These are phyloP conservation scores for Flaveria brownii DNA, from an alignment of 129 eudicot species.

Conservation along the genomic window DNA sequence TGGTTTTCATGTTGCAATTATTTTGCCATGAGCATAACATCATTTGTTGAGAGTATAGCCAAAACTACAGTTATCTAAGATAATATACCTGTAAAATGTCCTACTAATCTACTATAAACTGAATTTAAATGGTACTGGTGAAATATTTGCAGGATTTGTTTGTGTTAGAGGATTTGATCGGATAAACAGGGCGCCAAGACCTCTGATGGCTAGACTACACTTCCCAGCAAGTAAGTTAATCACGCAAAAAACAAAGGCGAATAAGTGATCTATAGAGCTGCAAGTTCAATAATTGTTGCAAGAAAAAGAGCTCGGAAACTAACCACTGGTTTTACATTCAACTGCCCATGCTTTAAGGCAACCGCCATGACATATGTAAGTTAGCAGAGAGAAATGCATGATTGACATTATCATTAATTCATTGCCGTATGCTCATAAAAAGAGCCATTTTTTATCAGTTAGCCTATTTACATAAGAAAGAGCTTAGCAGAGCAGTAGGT, in stretches of 20 bases:
- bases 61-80: not conserved
- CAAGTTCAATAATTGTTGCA: slow-evolving; percentile 16
- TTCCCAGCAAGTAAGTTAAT: slow-evolving; percentile 68
- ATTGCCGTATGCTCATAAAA: slow-evolving; percentile 37
- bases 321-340: slow-evolving; percentile 44
- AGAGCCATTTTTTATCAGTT: slow-evolving; percentile 47
- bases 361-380: slow-evolving; percentile 29
- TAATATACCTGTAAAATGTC: not conserved
- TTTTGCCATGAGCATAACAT: slow-evolving; percentile 2
- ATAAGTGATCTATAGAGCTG: slow-evolving; percentile 34
- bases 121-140: slow-evolving; percentile 5
- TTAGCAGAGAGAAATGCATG: slow-evolving; percentile 36
- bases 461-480: slow-evolving; percentile 30
- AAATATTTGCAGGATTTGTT: slow-evolving; percentile 65
- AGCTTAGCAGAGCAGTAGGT: slow-evolving; percentile 29
- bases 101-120: not conserved
- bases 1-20: not conserved
- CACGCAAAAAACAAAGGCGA: slow-evolving; percentile 45
- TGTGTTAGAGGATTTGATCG: slow-evolving; percentile 94
- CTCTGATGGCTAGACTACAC: slow-evolving; percentile 83
- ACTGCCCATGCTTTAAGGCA: slow-evolving; percentile 33
- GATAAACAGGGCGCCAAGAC: slow-evolving; percentile 64
- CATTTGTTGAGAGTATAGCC: not conserved
- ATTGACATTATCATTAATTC: slow-evolving; percentile 35
- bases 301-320: slow-evolving; percentile 34